phyloP scores from a whole-genome alignment of 192 early-diverging fungal species.

The Umbelopsis ramanniana region DNA sequence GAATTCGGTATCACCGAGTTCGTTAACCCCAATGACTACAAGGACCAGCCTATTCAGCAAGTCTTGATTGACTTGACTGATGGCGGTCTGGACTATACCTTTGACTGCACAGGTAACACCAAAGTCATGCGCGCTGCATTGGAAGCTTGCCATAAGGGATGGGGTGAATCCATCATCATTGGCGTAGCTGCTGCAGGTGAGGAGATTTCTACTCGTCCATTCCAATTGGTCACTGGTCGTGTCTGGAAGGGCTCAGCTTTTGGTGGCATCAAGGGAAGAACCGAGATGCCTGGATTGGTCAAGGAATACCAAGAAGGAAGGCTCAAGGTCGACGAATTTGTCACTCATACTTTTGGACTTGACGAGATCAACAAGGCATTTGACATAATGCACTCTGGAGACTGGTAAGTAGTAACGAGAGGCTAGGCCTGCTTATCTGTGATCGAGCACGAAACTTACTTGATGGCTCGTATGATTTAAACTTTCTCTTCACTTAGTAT shows the following conservation, averaged over 20 bases:
- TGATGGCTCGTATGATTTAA: not conserved
- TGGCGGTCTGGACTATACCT: slow-evolving; percentile 95
- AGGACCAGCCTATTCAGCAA: slow-evolving; percentile 76
- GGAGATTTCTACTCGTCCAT: slow-evolving; percentile 92
- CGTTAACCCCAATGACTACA: slow-evolving; percentile 84
- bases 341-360: slow-evolving; percentile 82
- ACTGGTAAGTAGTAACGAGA: slow-evolving; percentile 47
- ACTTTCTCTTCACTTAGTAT: slow-evolving; percentile 27
- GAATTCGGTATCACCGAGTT: slow-evolving; percentile 89
- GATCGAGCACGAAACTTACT: too few relatives aligned
- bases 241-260: slow-evolving; percentile 97
- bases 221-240: slow-evolving; percentile 96
- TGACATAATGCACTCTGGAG: slow-evolving; percentile 84
- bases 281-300: slow-evolving; percentile 87
- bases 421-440: not conserved
- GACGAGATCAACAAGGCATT: slow-evolving; percentile 93
- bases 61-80: slow-evolving; percentile 90
- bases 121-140: slow-evolving; percentile 94
- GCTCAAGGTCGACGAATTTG: slow-evolving; percentile 91
- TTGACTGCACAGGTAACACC: slow-evolving; percentile 94
- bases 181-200: slow-evolving; percentile 93
- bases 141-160: slow-evolving; percentile 91
- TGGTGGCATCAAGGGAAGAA: slow-evolving; percentile 95
- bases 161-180: slow-evolving; percentile 89
- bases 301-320: slow-evolving; percentile 82